phyloP scores from a whole-genome alignment of 1,284 basidiomycete genomes.

The Vanrija pseudolonga region DNA sequence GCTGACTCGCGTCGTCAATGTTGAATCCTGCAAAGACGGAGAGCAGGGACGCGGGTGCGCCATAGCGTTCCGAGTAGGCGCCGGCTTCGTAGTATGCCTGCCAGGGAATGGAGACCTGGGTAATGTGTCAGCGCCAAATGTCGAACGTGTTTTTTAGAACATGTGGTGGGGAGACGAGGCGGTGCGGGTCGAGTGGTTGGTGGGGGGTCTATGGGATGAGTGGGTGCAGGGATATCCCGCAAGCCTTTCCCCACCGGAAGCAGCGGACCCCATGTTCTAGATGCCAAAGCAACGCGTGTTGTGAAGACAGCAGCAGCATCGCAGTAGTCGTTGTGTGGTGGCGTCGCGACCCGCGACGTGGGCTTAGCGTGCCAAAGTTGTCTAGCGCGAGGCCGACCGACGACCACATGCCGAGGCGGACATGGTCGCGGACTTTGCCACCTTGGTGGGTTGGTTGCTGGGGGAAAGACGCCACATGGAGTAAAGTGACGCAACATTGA shows the following conservation, averaged over 20 bases:
- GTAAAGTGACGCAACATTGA: not conserved
- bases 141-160: not conserved
- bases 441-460: not conserved
- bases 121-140: not conserved
- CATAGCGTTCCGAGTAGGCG: slow-evolving; percentile 32
- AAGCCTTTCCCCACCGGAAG: not conserved
- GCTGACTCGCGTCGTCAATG: slow-evolving; percentile 39
- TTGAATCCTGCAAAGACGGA: slow-evolving; percentile 41
- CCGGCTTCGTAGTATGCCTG: slow-evolving; percentile 37
- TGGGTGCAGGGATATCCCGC: not conserved
- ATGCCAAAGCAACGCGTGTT: too few relatives aligned
- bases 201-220: not conserved
- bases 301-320: too few relatives aligned
- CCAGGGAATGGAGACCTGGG: slow-evolving; percentile 41
- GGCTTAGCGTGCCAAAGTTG: too few relatives aligned
- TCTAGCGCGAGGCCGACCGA: too few relatives aligned
- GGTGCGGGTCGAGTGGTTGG: too few relatives aligned
- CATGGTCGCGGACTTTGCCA: too few relatives aligned
- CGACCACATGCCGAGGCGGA: too few relatives aligned
- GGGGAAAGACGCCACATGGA: not conserved
- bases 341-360: too few relatives aligned
- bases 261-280: too few relatives aligned
- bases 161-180: not conserved
- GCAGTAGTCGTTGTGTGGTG: too few relatives aligned
- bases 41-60: slow-evolving; percentile 30